Evolutionary conservation across 2,329 filamentous ascomycete species (phyloP).

Genomic region (Calonectria multiphialidica): DNA sequence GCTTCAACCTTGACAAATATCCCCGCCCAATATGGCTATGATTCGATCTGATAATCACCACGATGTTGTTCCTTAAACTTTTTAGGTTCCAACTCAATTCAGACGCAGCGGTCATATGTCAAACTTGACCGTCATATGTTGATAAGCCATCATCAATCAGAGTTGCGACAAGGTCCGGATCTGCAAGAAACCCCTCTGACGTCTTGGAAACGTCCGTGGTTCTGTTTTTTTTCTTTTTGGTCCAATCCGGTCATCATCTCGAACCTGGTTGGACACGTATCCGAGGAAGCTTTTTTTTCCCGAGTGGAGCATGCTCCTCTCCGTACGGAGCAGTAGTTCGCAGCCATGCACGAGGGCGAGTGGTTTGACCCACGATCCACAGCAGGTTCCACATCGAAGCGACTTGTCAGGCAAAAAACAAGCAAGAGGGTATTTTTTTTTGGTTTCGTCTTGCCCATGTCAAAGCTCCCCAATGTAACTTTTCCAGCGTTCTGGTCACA

Average conservation of each 20-base stretch:
- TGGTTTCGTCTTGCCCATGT: neutral
- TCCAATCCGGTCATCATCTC: neutral
- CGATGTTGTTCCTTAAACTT: neutral
- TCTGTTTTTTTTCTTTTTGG: no score
- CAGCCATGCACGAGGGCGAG: neutral
- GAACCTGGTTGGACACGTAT: neutral
- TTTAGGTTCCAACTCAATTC: neutral
- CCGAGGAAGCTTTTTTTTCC: neutral
- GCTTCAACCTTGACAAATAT: neutral
- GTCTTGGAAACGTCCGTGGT: neutral
- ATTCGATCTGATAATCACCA: neutral
- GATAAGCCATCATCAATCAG: neutral
- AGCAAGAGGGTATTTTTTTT: neutral
- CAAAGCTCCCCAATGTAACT: constrained; percentile 2
- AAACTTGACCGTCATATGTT: neutral
- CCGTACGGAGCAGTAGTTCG: neutral
- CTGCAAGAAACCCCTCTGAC: neutral
- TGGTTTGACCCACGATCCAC: neutral
- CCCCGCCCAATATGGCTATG: neutral
- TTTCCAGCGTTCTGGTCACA: constrained; percentile 6
- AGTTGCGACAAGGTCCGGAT: neutral
- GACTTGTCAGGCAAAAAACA: neutral
- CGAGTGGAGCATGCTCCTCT: neutral
- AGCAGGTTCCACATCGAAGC: neutral
- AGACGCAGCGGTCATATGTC: neutral